Percentiles rank a stretch among this genome's conserved stretches.
Conservation (phyloP, 2,329 filamentous ascomycete species). For the Xylariaceae sp. region DNA sequence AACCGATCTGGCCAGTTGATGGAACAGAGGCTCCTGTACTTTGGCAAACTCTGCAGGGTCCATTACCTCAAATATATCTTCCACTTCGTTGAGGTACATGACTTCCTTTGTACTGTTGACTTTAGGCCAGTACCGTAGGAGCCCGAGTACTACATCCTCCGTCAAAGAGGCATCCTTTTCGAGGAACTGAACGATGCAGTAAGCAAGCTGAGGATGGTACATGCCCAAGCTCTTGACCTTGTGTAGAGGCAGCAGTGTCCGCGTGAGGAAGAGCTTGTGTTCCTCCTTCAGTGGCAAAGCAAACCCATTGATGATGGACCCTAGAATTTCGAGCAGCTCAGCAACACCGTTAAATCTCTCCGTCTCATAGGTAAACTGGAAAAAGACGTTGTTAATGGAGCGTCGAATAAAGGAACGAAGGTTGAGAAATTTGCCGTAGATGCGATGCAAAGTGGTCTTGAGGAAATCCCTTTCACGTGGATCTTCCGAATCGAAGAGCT, state of each 20-base stretch:
- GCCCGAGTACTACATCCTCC: slow-evolving; percentile 92
- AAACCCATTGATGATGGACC: slow-evolving; percentile 98
- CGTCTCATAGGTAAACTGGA: slow-evolving; percentile 98
- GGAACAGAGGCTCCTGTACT: slow-evolving; percentile 95
- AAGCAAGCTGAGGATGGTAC: slow-evolving; percentile 97
- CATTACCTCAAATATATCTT: slow-evolving; percentile 99
- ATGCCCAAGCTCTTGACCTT: slow-evolving; percentile 99
- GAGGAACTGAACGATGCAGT: slow-evolving; percentile 97
- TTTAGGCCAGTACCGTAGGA: slow-evolving; percentile 97
- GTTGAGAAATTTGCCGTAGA: slow-evolving; percentile 98
- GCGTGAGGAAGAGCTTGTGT: slow-evolving; percentile 94
- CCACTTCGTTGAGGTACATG: slow-evolving; percentile 98
- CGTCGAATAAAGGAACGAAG: slow-evolving; percentile 93
- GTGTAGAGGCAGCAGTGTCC: slow-evolving; percentile 88
- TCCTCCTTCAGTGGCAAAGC: slow-evolving; percentile 95
- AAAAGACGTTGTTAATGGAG: slow-evolving; percentile 99
- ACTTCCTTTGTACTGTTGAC: slow-evolving; percentile 99
- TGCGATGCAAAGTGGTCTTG: slow-evolving; percentile 95
- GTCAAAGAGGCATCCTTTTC: slow-evolving; percentile 97
- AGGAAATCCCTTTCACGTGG: slow-evolving; percentile 94
- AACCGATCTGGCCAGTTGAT: slow-evolving; percentile 95
- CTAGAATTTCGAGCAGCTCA: slow-evolving; percentile 91
- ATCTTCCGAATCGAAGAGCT: slow-evolving; percentile 97
- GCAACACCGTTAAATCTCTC: slow-evolving; percentile 98
- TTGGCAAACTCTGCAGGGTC: slow-evolving; percentile 98